Percentiles rank a stretch among this genome's conserved stretches.
Conservation (phyloP, 768 basidiomycete genomes). For the Chalciporus piperatus region DNA sequence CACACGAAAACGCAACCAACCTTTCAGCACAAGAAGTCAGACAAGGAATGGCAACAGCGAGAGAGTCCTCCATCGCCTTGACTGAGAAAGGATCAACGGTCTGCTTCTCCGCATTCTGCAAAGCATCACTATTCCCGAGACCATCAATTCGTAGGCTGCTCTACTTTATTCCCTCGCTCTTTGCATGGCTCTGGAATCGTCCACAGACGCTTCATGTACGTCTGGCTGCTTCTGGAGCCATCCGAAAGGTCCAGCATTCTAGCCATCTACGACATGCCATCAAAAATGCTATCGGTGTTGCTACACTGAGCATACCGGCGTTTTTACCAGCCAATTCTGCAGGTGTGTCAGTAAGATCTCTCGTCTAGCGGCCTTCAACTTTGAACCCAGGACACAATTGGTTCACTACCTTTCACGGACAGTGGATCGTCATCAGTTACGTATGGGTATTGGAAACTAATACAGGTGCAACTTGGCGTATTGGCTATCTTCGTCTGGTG, state of each 20-base stretch:
- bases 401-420: slow-evolving; percentile 39
- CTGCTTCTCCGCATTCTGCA: not conserved
- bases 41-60: slow-evolving; percentile 13
- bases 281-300: slow-evolving; percentile 45
- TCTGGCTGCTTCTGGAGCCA: not conserved
- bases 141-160: slow-evolving; percentile 1
- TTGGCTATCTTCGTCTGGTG: slow-evolving; percentile 44
- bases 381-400: slow-evolving; percentile 34
- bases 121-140: not conserved
- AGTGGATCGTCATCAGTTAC: slow-evolving; percentile 51
- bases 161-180: not conserved
- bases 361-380: not conserved
- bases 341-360: slow-evolving; percentile 21
- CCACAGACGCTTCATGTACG: too few species aligned
- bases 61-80: not conserved
- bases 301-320: slow-evolving; percentile 40
- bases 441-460: slow-evolving; percentile 52
- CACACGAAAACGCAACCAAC: too few species aligned
- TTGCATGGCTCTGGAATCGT: too few species aligned
- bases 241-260: slow-evolving; percentile 36
- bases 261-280: slow-evolving; percentile 43
- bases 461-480: slow-evolving; percentile 50
- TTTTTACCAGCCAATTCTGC: slow-evolving; percentile 37
- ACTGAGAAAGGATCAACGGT: not conserved
- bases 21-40: too few species aligned